Base-by-base conservation (phyloP, 2,329 filamentous ascomycete genomes). In the Chrysoporthe cubensis region DNA sequence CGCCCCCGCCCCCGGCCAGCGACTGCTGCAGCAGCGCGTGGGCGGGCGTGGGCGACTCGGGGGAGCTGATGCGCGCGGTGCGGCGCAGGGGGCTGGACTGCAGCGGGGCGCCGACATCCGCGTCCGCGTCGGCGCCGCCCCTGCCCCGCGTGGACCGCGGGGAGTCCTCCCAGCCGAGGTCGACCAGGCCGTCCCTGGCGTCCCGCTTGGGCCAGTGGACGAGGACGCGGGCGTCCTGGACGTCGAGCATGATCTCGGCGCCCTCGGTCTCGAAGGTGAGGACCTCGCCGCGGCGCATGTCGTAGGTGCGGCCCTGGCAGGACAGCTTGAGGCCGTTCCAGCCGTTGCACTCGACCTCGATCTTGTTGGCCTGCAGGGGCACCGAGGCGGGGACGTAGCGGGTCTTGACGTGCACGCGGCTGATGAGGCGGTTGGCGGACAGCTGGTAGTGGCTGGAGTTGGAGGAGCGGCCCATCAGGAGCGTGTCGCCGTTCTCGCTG, bases 261-360 rank as follows among this genome's bases (percentile, higher is more conserved):
- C 90, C 88, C 76, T 94, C 92, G 42, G 94, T 94, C 80, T 97
- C 93, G 67, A 94, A 97, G 59, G 90, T 91, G 79, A 97, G 98
- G 62, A 88, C 91, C 77, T 97, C 94, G 21, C 92, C 93, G 81
- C 97, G 97, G 71, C 84, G 85, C 74, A 99, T 80, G 72, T 97
- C 93, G 84, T 92, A 95, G 3, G 93, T 91, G 72, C 90, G 89
- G 66, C 93, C 93, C 79, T 95, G 91, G 82, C 93, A 97, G 80
- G 97, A 94, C 73, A 99, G 81, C 82, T 93, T 97, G 72, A 96
- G 85, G 18, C 96, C 96, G 78, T 99, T 99, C 95, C 95, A 98
- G 32, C 96, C 96, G 75, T 91, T 88, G 83, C 96, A 99, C 75
- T 93, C 86, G 74, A 99, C 91, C 79, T 97, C 92, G 59, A 99